Evolutionary conservation across 352 stramenopile genomes (phyloP).

Genomic region (Phytopythium ostracodes): DNA sequence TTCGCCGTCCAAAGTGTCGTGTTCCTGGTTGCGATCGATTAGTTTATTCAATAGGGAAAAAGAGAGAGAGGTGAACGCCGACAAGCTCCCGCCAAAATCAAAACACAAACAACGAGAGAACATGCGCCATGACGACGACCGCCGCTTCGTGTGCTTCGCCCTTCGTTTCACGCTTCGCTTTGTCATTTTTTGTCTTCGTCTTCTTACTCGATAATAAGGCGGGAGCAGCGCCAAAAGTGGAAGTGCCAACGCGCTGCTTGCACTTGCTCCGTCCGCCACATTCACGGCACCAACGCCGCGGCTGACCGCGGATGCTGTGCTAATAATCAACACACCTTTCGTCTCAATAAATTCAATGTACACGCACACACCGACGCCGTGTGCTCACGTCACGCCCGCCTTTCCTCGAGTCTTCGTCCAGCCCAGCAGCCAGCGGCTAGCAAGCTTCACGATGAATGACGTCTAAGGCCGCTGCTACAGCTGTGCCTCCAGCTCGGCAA

Average conservation of each 20-base stretch:
- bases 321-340: conserved; percentile 5
- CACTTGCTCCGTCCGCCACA: not conserved
- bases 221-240: not conserved
- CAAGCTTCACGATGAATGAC: not conserved
- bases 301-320: not conserved
- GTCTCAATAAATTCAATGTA: conserved; percentile 7
- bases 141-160: not conserved
- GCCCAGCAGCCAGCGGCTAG: not conserved
- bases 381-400: not conserved
- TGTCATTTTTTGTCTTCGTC: not conserved
- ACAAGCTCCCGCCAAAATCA: not conserved
- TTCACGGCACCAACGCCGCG: not conserved
- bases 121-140: not conserved
- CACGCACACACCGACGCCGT: not conserved
- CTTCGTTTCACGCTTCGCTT: not conserved
- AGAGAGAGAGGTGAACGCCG: conserved; percentile 26
- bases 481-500: conserved; percentile 50
- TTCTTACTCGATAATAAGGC: conserved; percentile 1
- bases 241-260: no score
- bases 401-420: not conserved
- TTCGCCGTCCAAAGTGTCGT: conserved; percentile 23
- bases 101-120: conserved; percentile 9
- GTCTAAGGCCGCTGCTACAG: conserved; percentile 7
- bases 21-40: conserved; percentile 31
- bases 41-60: conserved; percentile 67